Percentiles rank a stretch among this genome's conserved stretches.
phyloP scores from a whole-genome alignment of 192 early-diverging fungal species.

The Coemansia biformis region DNA sequence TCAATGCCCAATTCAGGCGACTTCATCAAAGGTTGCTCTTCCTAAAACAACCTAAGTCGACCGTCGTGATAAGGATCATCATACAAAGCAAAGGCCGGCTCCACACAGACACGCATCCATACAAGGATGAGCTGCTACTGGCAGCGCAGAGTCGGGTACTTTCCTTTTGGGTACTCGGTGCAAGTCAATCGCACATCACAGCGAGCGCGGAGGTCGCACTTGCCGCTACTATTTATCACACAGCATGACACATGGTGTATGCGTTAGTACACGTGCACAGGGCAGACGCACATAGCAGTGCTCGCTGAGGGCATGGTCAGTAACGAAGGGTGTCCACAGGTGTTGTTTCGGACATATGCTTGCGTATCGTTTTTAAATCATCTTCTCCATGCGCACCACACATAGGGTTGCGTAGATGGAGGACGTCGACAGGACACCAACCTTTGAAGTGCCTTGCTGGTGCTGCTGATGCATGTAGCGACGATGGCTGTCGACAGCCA shows the following conservation, averaged over 20 bases:
- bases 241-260: not conserved
- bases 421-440: too few relatives aligned
- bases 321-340: constrained; percentile 30
- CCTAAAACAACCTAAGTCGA: constrained; percentile 47
- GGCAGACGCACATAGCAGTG: not conserved
- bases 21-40: constrained; percentile 44
- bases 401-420: too few relatives aligned
- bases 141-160: not conserved
- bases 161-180: not conserved
- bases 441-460: too few relatives aligned
- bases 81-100: constrained; percentile 4
- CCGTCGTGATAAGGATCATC: constrained; percentile 51
- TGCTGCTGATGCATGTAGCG: too few relatives aligned
- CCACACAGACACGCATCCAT: too few relatives aligned
- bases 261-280: not conserved
- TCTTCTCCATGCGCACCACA: constrained; percentile 14
- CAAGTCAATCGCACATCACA: not conserved
- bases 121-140: too few relatives aligned
- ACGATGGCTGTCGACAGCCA: too few relatives aligned
- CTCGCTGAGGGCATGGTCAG: constrained; percentile 11
- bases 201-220: too few relatives aligned
- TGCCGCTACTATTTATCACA: constrained; percentile 1
- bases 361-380: constrained; percentile 31
- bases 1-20: constrained; percentile 41
- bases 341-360: constrained; percentile 50